Conservation (phyloP, 805 yeast species). For the Starmerella geochares region DNA sequence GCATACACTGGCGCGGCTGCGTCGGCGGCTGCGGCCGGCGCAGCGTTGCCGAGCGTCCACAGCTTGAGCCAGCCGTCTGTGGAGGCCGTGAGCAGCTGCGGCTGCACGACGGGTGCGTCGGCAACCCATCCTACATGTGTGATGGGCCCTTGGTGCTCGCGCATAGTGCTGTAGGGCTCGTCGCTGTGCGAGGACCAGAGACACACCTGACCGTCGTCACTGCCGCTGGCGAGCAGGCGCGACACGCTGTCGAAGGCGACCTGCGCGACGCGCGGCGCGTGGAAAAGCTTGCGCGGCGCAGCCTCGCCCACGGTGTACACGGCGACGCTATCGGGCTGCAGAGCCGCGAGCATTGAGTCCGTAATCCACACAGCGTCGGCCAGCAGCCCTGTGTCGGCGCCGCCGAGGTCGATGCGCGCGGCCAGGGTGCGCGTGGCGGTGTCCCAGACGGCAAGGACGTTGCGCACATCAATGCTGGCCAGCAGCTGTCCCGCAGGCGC, state of each 20-base stretch:
- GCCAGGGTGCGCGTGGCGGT: conserved; percentile 3
- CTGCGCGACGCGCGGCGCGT: conserved; percentile 36
- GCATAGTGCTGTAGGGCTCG: conserved; percentile 21
- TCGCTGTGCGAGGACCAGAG: conserved; percentile 62
- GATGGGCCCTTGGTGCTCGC: conserved; percentile 26
- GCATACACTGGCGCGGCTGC: conserved; percentile 9
- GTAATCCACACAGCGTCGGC: conserved; percentile 11
- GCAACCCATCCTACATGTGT: conserved; percentile 20
- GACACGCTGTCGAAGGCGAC: conserved; percentile 44
- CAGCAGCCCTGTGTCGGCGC: not conserved
- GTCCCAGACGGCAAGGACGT: conserved; percentile 13
- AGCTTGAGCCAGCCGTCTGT: conserved; percentile 12
- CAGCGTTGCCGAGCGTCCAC: conserved; percentile 13
- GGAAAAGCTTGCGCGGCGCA: not conserved
- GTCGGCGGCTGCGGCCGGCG: not conserved
- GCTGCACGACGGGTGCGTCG: not conserved
- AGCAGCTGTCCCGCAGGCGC: conserved; percentile 7
- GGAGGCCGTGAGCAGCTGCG: conserved; percentile 17
- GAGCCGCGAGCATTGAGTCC: conserved; percentile 11
- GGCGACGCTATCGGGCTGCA: conserved; percentile 1
- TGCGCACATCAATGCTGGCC: conserved; percentile 7
- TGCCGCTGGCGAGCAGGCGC: conserved; percentile 57
- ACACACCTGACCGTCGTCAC: conserved; percentile 65
- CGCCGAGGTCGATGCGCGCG: not conserved
- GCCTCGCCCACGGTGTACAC: not conserved